Evolutionary conservation across 108 stramenopile genomes (phyloP).

Genomic region (Pseudonitzschia multiseries): DNA sequence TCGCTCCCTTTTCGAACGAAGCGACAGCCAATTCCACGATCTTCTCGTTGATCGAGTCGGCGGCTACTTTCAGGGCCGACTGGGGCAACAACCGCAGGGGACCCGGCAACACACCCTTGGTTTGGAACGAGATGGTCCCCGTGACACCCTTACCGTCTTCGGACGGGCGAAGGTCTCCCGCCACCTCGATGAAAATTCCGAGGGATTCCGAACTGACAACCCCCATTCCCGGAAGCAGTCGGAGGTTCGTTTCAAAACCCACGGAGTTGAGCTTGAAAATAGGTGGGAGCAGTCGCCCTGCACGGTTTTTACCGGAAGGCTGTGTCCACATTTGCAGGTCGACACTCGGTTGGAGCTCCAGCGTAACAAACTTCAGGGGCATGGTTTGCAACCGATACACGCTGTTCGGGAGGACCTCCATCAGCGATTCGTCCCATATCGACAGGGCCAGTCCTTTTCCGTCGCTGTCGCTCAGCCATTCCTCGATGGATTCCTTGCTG

Average conservation of each 20-base stretch:
- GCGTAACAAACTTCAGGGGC: conserved; percentile 80
- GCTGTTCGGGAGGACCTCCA: conserved; percentile 45
- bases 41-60: conserved; percentile 64
- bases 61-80: conserved; percentile 48
- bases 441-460: conserved; percentile 56
- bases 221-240: conserved; percentile 61
- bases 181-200: conserved; percentile 74
- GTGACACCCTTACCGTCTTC: conserved; percentile 62
- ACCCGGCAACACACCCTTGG: conserved; percentile 57
- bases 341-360: conserved; percentile 68
- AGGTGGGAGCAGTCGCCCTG: conserved; percentile 23
- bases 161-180: conserved; percentile 65
- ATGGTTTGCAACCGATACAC: conserved; percentile 71
- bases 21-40: conserved; percentile 63
- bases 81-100: conserved; percentile 70
- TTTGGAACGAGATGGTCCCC: conserved; percentile 73
- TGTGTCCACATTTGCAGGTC: conserved; percentile 75
- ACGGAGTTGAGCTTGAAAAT: conserved; percentile 68
- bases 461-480: conserved; percentile 64
- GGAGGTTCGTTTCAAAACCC: conserved; percentile 75
- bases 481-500: conserved; percentile 36
- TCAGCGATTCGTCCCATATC: conserved; percentile 74
- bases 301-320: conserved; percentile 4
- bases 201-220: conserved; percentile 44
- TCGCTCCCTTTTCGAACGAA: conserved; percentile 67